Base-by-base conservation (phyloP, 495 filamentous ascomycete genomes). In the Penicillium salamii region DNA sequence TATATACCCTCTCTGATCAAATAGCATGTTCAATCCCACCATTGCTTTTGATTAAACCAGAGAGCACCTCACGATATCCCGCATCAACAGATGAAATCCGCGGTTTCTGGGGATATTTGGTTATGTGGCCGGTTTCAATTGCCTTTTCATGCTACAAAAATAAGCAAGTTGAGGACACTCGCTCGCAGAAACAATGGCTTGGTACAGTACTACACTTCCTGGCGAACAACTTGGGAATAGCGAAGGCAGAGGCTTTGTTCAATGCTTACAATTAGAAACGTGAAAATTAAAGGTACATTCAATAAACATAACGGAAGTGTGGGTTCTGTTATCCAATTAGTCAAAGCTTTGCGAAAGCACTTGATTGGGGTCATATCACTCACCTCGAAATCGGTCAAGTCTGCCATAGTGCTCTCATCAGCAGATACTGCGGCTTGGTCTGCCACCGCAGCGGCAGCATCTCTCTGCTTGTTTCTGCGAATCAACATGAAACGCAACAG, bases 371-470 rank as follows among this genome's bases (percentile, higher is more conserved):
- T 3, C n/a, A 2, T 7, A 14, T 7, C 1, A 13, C 55, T 53
- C 24, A 59, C 55, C 50, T 62, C 59, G 37, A 62, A 59, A 44
- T 62, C 59, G 2, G 58, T 62, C 17, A 62, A 26, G 45, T 62
- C 58, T 28, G 52, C 48, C 15, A 50, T 19, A n/a, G 54, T 51
- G 24, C 54, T 52, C 7, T 34, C 34, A 20, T 50, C 41, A 0
- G 33, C 34, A 5, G 42, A 7, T n/a, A 24, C 37, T 11, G 31
- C 42, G 8, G 18, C 20, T 6, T n/a, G 17, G 7, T 38, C 41
- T 3, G 31, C n/a, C 24, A 24, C 42, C 24, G 43, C 38, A 19
- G 46, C 34, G 2, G 40, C 33, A 5, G 38, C 52, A 41, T 62
- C 58, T 53, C 55, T 46, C 23, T 28, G 31, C 13, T 53, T 62